Evolutionary conservation across 1,284 basidiomycete species (phyloP).

Genomic region (Cerrena zonata): DNA sequence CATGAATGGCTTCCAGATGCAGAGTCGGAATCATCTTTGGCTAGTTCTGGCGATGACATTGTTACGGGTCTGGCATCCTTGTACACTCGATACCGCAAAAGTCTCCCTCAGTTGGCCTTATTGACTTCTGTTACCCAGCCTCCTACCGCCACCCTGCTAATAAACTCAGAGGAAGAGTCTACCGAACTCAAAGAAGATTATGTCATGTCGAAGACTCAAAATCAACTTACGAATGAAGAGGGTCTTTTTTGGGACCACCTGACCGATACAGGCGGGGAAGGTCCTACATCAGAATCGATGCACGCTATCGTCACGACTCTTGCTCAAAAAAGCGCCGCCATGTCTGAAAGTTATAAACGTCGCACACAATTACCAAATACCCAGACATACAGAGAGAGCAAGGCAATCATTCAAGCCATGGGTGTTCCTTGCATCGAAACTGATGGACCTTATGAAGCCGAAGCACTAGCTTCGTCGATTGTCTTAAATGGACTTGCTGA

Average conservation of each 20-base stretch:
- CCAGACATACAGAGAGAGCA: constrained; percentile 59
- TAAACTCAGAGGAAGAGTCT: constrained; percentile 21
- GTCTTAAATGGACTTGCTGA: constrained; percentile 71
- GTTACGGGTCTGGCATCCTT: constrained; percentile 5
- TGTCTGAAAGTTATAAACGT: constrained; percentile 59
- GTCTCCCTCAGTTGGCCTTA: constrained; percentile 13
- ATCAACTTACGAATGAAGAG: constrained; percentile 57
- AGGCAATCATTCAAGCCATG: constrained; percentile 63
- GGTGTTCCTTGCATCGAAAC: constrained; percentile 72
- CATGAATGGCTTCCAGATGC: neutral
- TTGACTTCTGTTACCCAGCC: constrained; percentile 6
- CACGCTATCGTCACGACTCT: constrained; percentile 26
- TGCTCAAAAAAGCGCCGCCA: constrained; percentile 42
- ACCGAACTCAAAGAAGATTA: constrained; percentile 38
- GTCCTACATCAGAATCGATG: constrained; percentile 1
- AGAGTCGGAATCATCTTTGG: neutral
- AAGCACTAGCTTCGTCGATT: constrained; percentile 74
- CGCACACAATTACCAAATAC: constrained; percentile 53
- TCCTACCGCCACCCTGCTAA: neutral
- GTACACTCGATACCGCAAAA: constrained; percentile 18
- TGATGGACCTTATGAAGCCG: constrained; percentile 69
- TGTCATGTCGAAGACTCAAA: constrained; percentile 60
- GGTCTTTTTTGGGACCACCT: constrained; percentile 56
- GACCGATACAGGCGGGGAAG: constrained; percentile 10
- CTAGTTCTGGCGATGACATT: neutral